These are phyloP conservation scores for Apiospora phragmitis DNA, from an alignment of 2,329 filamentous ascomycete species.

Conservation along the genomic window DNA sequence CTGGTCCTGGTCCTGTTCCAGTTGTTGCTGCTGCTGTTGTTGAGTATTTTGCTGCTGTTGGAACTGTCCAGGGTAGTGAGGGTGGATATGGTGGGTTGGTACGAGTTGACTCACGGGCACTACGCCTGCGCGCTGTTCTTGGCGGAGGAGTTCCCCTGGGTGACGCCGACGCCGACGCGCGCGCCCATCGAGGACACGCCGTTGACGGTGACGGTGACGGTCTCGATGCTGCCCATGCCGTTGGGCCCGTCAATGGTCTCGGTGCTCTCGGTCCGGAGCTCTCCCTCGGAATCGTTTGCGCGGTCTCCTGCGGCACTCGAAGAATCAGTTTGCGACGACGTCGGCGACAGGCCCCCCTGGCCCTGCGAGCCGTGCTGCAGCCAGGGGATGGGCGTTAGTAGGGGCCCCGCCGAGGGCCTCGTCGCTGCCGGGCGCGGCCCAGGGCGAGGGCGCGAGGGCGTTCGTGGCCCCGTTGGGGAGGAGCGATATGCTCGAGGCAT, in stretches of 20 bases:
- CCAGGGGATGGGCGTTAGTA: constrained; percentile 95
- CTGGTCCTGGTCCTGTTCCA: background rate
- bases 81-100: constrained; percentile 37
- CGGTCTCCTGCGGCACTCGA: constrained; percentile 15
- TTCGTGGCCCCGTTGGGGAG: constrained; percentile 64
- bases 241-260: constrained; percentile 82
- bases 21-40: constrained; percentile 13
- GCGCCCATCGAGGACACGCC: constrained; percentile 59
- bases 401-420: constrained; percentile 84
- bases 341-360: constrained; percentile 22
- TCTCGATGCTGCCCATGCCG: constrained; percentile 77
- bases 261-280: constrained; percentile 71
- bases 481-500: constrained; percentile 52
- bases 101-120: constrained; percentile 67
- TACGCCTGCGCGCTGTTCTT: constrained; percentile 81
- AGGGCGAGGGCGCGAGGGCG: constrained; percentile 37
- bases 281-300: constrained; percentile 52
- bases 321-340: constrained; percentile 10
- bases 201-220: constrained; percentile 75
- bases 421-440: constrained; percentile 69
- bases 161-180: constrained; percentile 56
- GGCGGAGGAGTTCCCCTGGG: constrained; percentile 81
- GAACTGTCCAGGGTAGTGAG: constrained; percentile 10
- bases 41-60: constrained; percentile 16
- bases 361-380: constrained; percentile 43